Evolutionary conservation across 768 basidiomycete genomes (phyloP), one percentile per base, ranked within the genome.

Genomic region (Podaxis sp.): DNA sequence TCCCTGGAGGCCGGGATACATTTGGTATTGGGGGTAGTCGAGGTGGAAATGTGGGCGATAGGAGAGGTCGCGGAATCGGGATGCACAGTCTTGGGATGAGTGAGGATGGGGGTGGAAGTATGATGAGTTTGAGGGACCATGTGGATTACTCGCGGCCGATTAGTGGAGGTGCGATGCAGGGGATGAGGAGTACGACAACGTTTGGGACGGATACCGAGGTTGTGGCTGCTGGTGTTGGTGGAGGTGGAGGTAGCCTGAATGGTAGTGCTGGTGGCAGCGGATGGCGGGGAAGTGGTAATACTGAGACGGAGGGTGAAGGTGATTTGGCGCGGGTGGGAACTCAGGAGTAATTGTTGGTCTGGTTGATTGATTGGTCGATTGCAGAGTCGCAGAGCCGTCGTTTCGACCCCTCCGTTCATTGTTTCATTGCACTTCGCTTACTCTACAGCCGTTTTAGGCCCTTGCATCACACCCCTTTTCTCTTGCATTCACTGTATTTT

Each of bases 141-240:
- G 72, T 76, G 48, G 76, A 77, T 57, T 77, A 77, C 62, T 72
- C 75, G 32, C 67, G 76, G 50, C 74, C 75, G 16, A 75, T 77
- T 35, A 69, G 67, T 46, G 73, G 71, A 56, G 72, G 23, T 63
- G 68, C 42, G 50, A 13, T 46, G 61, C 64, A 14, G 64, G 70
- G 51, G 72, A 74, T 63, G 64, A 67, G 69, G 21, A 76, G 74
- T 56, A 72, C 71, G 0, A 67, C 69, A n/a, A 74, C 73, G 3
- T 68, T 70, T 42, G 68, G 66, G 13, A 72, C 67, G 13, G 63
- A 55, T 3, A 61, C 38, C 13, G 59, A 48, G 27, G 38, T 35
- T 18, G 25, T 14, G 14, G 27, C 13, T 37, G 10, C 18, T 35
- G 57, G 32, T 47, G 14, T 5, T 9, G 42, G 47, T 27, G 52